These are phyloP conservation scores for Schwanniomyces sp. DNA, from an alignment of 805 yeast genomes.

Conservation along the genomic window DNA sequence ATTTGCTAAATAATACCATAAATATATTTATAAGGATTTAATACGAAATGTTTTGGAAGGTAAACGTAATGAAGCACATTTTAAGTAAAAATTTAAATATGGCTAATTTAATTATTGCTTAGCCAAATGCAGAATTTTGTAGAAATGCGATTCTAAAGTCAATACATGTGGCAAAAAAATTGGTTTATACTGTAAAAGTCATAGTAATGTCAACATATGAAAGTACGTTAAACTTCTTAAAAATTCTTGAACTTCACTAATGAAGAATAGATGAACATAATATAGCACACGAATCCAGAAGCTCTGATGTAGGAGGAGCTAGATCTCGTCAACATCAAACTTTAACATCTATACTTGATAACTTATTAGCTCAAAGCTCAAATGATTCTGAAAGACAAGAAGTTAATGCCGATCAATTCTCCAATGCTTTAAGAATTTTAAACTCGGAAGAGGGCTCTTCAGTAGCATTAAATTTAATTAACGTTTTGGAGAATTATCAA, in stretches of 20 bases:
- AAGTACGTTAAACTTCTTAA: slow-evolving; percentile 30
- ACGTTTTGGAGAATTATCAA: slow-evolving; percentile 19
- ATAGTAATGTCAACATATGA: slow-evolving; percentile 42
- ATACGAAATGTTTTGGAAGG: no score
- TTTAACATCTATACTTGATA: slow-evolving; percentile 31
- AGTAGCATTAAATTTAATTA: slow-evolving; percentile 26
- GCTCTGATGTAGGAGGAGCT: slow-evolving; percentile 5
- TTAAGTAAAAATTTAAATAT: background rate
- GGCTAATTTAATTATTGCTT: background rate
- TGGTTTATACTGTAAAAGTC: background rate
- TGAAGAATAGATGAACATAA: slow-evolving; percentile 40
- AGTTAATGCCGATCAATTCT: slow-evolving; percentile 20
- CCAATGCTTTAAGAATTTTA: slow-evolving; percentile 30
- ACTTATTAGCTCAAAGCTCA: slow-evolving; percentile 24
- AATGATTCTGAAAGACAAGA: slow-evolving; percentile 1
- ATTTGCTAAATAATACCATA: background rate
- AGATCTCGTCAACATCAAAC: slow-evolving; percentile 29
- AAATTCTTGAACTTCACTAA: background rate
- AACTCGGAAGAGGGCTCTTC: slow-evolving; percentile 29
- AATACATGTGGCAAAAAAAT: background rate
- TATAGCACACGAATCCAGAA: slow-evolving; percentile 12
- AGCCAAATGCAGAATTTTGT: background rate
- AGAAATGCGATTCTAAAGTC: background rate
- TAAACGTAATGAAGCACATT: no score
- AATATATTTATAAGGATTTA: background rate